These are phyloP conservation scores for Knufia petricola DNA, from an alignment of 2,329 filamentous ascomycete genomes.

Conservation along the genomic window DNA sequence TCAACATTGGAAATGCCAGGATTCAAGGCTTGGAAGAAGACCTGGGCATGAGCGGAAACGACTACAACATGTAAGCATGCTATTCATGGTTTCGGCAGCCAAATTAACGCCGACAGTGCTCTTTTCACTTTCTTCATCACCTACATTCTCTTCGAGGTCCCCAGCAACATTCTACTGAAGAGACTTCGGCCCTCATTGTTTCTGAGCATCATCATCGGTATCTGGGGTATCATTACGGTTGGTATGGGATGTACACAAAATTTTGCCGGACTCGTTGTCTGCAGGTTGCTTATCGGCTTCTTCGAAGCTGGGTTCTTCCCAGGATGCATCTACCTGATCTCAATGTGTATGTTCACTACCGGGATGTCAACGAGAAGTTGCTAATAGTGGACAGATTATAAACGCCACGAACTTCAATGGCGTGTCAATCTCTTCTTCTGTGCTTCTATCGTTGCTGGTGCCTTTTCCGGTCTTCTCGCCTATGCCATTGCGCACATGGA, in stretches of 20 bases:
- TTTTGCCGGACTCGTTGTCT: constrained; percentile 25
- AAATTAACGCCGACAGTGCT: constrained; percentile 13
- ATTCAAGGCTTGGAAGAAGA: constrained; percentile 36
- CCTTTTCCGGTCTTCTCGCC: constrained; percentile 40
- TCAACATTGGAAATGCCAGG: constrained; percentile 41
- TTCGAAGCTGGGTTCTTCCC: constrained; percentile 32
- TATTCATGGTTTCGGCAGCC: background rate
- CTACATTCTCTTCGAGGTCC: constrained; percentile 29
- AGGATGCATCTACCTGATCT: constrained; percentile 24
- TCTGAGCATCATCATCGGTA: constrained; percentile 17
- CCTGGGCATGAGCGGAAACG: constrained; percentile 35
- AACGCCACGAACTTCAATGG: constrained; percentile 30
- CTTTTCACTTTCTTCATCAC: constrained; percentile 22
- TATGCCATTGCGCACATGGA: constrained; percentile 45
- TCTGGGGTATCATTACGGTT: constrained; percentile 32
- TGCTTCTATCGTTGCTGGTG: constrained; percentile 32
- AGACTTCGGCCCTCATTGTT: constrained; percentile 20
- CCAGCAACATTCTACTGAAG: constrained; percentile 40
- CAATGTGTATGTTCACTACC: constrained; percentile 14
- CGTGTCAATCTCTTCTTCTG: constrained; percentile 29
- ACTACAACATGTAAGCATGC: constrained; percentile 26
- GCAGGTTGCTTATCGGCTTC: constrained; percentile 27
- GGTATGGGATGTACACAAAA: constrained; percentile 28
- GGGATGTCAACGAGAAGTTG: too few relatives aligned
- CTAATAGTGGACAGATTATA: constrained; percentile 30